Evolutionary conservation across 495 filamentous ascomycete genomes (phyloP), one percentile per base, ranked within the genome.

Genomic region (Stereocaulon alpinum): DNA sequence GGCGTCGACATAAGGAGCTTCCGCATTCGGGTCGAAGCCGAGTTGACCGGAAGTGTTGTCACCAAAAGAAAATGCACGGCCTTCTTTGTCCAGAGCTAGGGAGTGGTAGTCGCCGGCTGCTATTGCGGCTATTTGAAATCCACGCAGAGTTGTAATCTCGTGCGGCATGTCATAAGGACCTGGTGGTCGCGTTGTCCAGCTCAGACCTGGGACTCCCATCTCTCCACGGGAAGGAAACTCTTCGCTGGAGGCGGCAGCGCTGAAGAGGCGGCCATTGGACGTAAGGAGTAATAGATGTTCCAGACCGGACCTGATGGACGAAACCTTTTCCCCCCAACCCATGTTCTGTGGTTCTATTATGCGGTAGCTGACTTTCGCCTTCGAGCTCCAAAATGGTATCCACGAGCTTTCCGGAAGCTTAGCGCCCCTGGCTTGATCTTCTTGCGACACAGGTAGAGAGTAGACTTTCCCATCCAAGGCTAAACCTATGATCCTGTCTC

Each of bases 71-170:
- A 90, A 95, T n/a, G 91, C 78, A 27, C 80, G 77, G 41, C 93
- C 93, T 45, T 86, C 73, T 29, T 75, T 77, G 66, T 90, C 87
- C 18, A 89, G 75, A 1, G 78, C 86, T 12, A 96, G 72, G 29
- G 90, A 92, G 70, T 98, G 93, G 62, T 86, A 85, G 67, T 95
- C 91, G 30, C 93, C 93, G 12, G 89, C 69, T 1, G 92, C 91
- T 58, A 97, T 83, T 52, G 86, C 75, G 9, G 74, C 70, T 42
- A 95, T 82, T 32, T 82, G 76, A 48, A 79, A 81, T 5, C 81
- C 84, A 45, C 79, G 80, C 4, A 88, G 71, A 0, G 82, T 79
- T 17, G 72, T 79, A 51, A 91, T 72, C 65, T 95, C 89, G 64
- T 96, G 88, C 18, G 83, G 86, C 57, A 81, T 74, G 66, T 96